Conservation (phyloP, 2,329 filamentous ascomycete genomes). For the Xylaria sp. region DNA sequence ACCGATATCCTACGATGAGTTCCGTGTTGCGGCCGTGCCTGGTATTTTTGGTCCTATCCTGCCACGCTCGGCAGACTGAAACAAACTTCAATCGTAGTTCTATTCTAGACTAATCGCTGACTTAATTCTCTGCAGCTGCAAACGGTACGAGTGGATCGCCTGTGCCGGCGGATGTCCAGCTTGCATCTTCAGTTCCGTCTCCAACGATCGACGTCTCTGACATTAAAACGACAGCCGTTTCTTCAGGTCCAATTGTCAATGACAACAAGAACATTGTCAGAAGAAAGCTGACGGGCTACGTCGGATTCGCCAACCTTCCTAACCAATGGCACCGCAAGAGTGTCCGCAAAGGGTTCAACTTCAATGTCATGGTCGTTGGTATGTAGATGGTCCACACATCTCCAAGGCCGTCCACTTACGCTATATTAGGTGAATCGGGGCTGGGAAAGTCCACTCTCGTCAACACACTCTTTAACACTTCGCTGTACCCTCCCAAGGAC, state of each 20-base stretch:
- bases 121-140: conserved; percentile 51
- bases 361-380: conserved; percentile 99
- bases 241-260: conserved; percentile 62
- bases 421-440: conserved; percentile 86
- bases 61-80: conserved; percentile 39
- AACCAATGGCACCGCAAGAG: conserved; percentile 99
- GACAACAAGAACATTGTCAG: conserved; percentile 96
- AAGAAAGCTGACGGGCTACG: conserved; percentile 97
- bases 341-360: conserved; percentile 99
- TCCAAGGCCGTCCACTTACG: neutral
- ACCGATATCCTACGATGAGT: conserved; percentile 59
- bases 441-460: conserved; percentile 99
- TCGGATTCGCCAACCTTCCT: conserved; percentile 97
- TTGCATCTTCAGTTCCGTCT: conserved; percentile 55
- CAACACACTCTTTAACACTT: conserved; percentile 99
- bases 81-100: conserved; percentile 24
- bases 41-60: conserved; percentile 43
- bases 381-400: conserved; percentile 52
- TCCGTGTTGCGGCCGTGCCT: conserved; percentile 50
- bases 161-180: conserved; percentile 57
- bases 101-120: conserved; percentile 49
- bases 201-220: conserved; percentile 52
- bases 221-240: conserved; percentile 44
- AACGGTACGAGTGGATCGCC: conserved; percentile 51
- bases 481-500: conserved; percentile 97